A percentile compares a stretch with the other conserved stretches of the same genome.
Conservation (phyloP, 2,329 filamentous ascomycete species). For the Chaetomium globosum region DNA sequence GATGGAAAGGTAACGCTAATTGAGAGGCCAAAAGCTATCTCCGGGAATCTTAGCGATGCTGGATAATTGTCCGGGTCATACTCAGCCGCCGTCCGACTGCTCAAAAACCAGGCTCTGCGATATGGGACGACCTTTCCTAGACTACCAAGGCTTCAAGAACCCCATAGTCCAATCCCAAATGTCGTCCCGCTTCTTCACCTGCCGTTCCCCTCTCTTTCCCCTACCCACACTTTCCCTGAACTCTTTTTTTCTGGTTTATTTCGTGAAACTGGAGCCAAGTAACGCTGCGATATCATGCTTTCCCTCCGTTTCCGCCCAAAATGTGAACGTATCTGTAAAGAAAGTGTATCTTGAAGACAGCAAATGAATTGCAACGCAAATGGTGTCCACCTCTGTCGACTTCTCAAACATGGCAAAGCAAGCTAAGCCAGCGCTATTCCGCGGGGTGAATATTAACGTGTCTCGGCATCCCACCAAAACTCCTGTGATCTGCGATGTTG, state of each 20-base stretch:
- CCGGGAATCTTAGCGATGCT: constrained; percentile 25
- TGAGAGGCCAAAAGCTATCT: constrained; percentile 26
- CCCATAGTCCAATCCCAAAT: constrained; percentile 36
- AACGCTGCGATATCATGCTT: constrained; percentile 10
- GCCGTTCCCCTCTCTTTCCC: constrained; percentile 5
- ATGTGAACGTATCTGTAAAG: constrained; percentile 30
- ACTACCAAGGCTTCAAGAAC: constrained; percentile 35
- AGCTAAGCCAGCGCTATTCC: constrained; percentile 22
- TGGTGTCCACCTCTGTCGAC: constrained; percentile 30
- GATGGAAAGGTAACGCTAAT: constrained; percentile 19
- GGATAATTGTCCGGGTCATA: constrained; percentile 19
- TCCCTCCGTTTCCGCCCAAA: constrained; percentile 18
- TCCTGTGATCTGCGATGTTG: not conserved
- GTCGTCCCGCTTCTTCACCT: constrained; percentile 21
- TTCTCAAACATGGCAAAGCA: constrained; percentile 35
- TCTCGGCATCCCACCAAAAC: not conserved
- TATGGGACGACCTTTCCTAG: constrained; percentile 37
- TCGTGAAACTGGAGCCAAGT: not conserved
- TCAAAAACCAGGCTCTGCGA: constrained; percentile 30
- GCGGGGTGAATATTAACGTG: constrained; percentile 17
- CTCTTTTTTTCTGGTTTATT: not conserved
- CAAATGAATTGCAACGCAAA: constrained; percentile 33
- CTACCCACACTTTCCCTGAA: not conserved
- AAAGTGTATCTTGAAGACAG: constrained; percentile 32
- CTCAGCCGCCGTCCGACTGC: constrained; percentile 12